These are phyloP conservation scores for Xylariaceae sp. DNA, from an alignment of 2,329 filamentous ascomycete species.

Conservation along the genomic window DNA sequence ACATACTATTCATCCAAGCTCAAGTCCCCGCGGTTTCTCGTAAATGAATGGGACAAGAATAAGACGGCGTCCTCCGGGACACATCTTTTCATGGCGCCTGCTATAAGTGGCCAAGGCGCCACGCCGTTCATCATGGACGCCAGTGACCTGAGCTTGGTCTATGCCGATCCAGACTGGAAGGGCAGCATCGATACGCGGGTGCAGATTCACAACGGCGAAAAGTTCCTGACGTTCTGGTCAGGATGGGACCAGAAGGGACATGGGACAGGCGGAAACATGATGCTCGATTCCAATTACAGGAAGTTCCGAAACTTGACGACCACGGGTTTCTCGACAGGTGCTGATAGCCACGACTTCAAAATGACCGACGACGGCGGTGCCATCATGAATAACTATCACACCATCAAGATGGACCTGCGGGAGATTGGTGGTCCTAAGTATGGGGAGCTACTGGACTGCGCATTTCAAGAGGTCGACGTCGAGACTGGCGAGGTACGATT, in stretches of 20 bases:
- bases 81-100: slow-evolving; percentile 20
- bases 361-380: slow-evolving; percentile 39
- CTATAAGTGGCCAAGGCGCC: slow-evolving; percentile 5
- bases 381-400: slow-evolving; percentile 40
- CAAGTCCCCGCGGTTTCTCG: slow-evolving; percentile 17
- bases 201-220: slow-evolving; percentile 29
- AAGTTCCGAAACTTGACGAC: slow-evolving; percentile 37
- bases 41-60: slow-evolving; percentile 20
- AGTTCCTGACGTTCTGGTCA: slow-evolving; percentile 37
- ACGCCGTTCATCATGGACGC: slow-evolving; percentile 24
- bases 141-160: slow-evolving; percentile 25
- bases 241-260: slow-evolving; percentile 27
- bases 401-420: slow-evolving; percentile 29
- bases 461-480: slow-evolving; percentile 38
- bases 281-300: slow-evolving; percentile 34
- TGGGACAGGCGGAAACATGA: slow-evolving; percentile 24
- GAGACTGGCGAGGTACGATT: slow-evolving; percentile 36
- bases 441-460: slow-evolving; percentile 32
- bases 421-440: slow-evolving; percentile 30
- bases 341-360: slow-evolving; percentile 41
- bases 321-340: slow-evolving; percentile 30
- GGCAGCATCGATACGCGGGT: slow-evolving; percentile 21
- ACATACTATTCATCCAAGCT: slow-evolving; percentile 19
- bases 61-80: slow-evolving; percentile 10
- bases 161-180: slow-evolving; percentile 19